Conservation (phyloP, 2,329 filamentous ascomycete species). For the Metarhizium humberi region DNA sequence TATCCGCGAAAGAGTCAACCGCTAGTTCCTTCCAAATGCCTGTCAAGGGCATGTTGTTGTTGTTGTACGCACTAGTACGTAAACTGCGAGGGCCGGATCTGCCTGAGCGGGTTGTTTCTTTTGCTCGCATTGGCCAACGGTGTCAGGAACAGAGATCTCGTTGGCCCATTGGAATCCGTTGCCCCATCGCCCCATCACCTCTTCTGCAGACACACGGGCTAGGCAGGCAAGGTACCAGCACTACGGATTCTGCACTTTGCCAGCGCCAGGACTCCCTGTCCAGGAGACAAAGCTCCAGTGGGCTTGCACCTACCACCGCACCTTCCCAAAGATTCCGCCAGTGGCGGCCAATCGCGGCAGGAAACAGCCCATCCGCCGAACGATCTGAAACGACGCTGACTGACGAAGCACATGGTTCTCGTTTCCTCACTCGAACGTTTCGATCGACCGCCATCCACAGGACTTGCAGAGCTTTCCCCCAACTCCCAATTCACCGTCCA, state of each 20-base stretch:
- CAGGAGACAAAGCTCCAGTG: neutral
- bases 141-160: slow-evolving; percentile 10
- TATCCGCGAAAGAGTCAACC: neutral
- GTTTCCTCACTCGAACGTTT: neutral
- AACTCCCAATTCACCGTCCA: too few relatives aligned
- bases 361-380: neutral
- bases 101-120: neutral
- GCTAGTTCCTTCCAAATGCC: neutral
- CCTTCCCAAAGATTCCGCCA: neutral
- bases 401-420: neutral
- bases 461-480: too few relatives aligned
- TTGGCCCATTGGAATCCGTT: slow-evolving; percentile 4
- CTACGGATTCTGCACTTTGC: neutral
- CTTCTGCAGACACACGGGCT: neutral
- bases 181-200: neutral
- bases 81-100: neutral
- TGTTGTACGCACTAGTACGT: too few relatives aligned
- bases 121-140: slow-evolving; percentile 6
- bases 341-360: neutral
- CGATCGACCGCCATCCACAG: too few relatives aligned
- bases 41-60: neutral
- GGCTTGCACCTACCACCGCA: neutral
- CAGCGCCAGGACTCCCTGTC: neutral
- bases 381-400: neutral
- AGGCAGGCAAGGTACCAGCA: neutral